phyloP scores from a whole-genome alignment of 352 stramenopile genomes.

The Chrysophaeum taylorii region DNA sequence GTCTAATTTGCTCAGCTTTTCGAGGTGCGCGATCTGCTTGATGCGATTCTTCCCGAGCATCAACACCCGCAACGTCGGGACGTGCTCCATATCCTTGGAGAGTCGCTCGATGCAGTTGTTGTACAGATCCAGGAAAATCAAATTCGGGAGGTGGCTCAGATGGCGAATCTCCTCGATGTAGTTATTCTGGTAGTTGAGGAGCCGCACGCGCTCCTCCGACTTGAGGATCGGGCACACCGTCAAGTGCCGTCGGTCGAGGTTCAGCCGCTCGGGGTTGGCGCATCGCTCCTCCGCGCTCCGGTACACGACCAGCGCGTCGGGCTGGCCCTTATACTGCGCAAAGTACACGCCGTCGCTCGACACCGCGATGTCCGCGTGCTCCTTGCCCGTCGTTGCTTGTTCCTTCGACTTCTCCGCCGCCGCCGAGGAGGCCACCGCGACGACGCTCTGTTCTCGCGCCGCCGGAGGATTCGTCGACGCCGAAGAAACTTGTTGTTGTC shows the following conservation, averaged over 20 bases:
- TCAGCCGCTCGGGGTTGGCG: constrained; percentile 65
- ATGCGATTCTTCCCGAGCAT: constrained; percentile 57
- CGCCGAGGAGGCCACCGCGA: no score
- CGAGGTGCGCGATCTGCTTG: constrained; percentile 61
- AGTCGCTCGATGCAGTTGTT: constrained; percentile 73
- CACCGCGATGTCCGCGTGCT: no score
- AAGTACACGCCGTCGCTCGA: constrained; percentile 29
- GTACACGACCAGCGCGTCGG: constrained; percentile 28
- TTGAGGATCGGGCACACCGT: constrained; percentile 56
- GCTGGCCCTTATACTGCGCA: constrained; percentile 17
- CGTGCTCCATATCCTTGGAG: constrained; percentile 49
- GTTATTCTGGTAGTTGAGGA: constrained; percentile 83
- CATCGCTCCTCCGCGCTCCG: constrained; percentile 15
- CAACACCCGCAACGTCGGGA: constrained; percentile 71
- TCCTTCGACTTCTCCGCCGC: no score
- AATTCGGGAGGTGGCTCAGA: constrained; percentile 61
- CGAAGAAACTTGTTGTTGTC: no score
- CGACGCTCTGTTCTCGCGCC: no score
- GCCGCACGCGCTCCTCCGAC: constrained; percentile 65
- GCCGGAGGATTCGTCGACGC: no score
- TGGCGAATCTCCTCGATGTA: constrained; percentile 66
- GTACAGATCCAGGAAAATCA: constrained; percentile 82
- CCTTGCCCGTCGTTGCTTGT: no score
- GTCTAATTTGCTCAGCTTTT: constrained; percentile 69
- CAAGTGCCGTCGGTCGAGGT: constrained; percentile 68